Conservation (phyloP, 176 grass and related monocot species). For the Avena insularis region DNA sequence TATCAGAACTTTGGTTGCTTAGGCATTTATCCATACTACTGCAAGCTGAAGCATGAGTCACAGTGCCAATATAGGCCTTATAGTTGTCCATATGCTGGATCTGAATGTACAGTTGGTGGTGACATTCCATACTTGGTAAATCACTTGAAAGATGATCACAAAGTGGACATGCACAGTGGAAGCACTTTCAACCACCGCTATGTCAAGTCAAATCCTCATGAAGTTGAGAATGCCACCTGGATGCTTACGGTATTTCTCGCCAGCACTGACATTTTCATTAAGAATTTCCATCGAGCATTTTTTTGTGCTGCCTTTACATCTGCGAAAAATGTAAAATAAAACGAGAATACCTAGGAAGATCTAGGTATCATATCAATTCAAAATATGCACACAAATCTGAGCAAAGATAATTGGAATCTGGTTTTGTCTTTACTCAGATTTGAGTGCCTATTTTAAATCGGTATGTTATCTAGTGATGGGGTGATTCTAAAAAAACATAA, state of each 20-base stretch:
- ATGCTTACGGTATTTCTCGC: slow-evolving; percentile 57
- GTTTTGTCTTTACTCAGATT: not conserved
- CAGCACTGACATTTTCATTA: not conserved
- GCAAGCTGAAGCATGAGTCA: slow-evolving; percentile 67
- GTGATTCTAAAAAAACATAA: not conserved
- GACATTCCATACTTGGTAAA: slow-evolving; percentile 64
- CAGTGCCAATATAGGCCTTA: slow-evolving; percentile 61
- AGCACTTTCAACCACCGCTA: slow-evolving; percentile 70
- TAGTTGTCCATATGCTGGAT: slow-evolving; percentile 64
- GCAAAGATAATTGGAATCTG: not conserved
- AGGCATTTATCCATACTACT: slow-evolving; percentile 65
- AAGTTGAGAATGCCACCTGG: slow-evolving; percentile 69
- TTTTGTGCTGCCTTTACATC: slow-evolving; percentile 8
- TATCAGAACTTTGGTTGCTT: slow-evolving; percentile 56
- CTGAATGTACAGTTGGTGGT: slow-evolving; percentile 62
- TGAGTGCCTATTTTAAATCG: not conserved
- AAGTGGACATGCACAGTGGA: slow-evolving; percentile 69
- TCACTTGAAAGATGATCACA: slow-evolving; percentile 69
- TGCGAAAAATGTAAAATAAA: slow-evolving; percentile 6
- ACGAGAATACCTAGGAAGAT: not conserved
- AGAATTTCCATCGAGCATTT: not conserved
- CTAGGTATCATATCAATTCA: slow-evolving; percentile 12
- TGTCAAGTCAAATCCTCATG: slow-evolving; percentile 67
- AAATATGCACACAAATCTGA: not conserved
- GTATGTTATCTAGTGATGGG: not conserved